Base-by-base conservation (phyloP, 139 green algal genomes). In the Chlorella sorokiniana region DNA sequence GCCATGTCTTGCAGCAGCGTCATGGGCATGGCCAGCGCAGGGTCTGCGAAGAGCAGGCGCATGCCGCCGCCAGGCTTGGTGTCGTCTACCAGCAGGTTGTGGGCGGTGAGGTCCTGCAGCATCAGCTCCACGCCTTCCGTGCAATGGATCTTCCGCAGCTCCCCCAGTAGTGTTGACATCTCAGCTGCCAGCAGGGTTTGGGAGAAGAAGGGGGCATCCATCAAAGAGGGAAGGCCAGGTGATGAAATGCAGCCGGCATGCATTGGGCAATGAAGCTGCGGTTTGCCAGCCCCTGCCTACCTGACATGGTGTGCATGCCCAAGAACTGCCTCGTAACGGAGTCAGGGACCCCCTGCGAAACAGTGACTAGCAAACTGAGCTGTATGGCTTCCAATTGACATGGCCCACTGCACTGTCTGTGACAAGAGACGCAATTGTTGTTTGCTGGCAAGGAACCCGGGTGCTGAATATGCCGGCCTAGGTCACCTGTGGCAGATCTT, bases 51-150 rank as follows among this genome's bases (percentile, higher is more conserved):
- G 20, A 72, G 65, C 65, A 72, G 65, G 37, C 38, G 65, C 65
- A 72, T 72, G 20, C 23, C 65, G 18, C 37, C 7, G 38, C 38
- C 38, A 23, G 52, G 52, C 22, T 3, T 23, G 35, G 25, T 45
- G 37, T 72, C 38, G 38, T 72, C 65, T 8, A 72, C 65, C 4
- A 72, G 65, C 37, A 72, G 65, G 65, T 72, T 72, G 65, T 51
- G 31, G 37, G 65, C 3, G 22, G 65, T 72, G 3, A 72, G 37
- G 65, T 72, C 38, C 65, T 72, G 65, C 20, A 72, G 25, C 65
- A 45, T 44, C 65, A 72, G 22, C 37, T 37, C 35, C 25, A 48
- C 35, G 38, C 37, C 65, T 35, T 20, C 20, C 35, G 37, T 48
- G 65, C 37, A 51, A 25, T 72, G 65, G 16, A 52, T 33, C 33